Conservation (phyloP, 768 basidiomycete genomes). For the Hydnomerulius pinastri region DNA sequence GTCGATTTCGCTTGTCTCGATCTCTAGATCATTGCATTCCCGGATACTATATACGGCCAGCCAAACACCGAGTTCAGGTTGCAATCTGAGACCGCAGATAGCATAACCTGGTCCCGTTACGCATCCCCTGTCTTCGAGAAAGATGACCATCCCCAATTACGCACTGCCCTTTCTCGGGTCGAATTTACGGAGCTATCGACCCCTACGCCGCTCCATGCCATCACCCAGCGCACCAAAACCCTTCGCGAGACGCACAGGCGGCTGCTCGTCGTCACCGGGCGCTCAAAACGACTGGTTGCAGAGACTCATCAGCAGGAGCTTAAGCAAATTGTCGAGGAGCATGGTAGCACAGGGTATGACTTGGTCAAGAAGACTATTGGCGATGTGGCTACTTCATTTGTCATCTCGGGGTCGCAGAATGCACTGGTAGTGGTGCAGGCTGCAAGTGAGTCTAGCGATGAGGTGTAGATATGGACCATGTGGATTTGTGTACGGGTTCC, state of each 20-base stretch:
- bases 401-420: constrained; percentile 57
- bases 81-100: constrained; percentile 82
- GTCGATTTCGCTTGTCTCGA: background rate
- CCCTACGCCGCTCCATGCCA: constrained; percentile 54
- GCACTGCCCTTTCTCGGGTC: constrained; percentile 59
- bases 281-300: constrained; percentile 69
- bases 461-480: background rate
- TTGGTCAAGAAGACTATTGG: constrained; percentile 78
- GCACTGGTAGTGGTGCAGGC: constrained; percentile 75
- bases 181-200: constrained; percentile 56
- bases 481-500: background rate
- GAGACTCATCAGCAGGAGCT: constrained; percentile 65
- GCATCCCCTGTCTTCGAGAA: constrained; percentile 29
- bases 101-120: constrained; percentile 71
- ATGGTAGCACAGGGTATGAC: constrained; percentile 12
- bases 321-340: constrained; percentile 42
- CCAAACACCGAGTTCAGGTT: constrained; percentile 65
- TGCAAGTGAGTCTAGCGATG: constrained; percentile 26
- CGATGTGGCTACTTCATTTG: constrained; percentile 78
- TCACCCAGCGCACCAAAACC: constrained; percentile 44
- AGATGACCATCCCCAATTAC: constrained; percentile 7
- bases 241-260: constrained; percentile 34
- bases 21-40: constrained; percentile 47
- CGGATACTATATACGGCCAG: constrained; percentile 74
- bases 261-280: constrained; percentile 69